A percentile compares a stretch with the other conserved stretches of the same genome.
These are phyloP conservation scores for Protomyces gravidus DNA, from an alignment of 1,139 yeast species.

Conservation along the genomic window DNA sequence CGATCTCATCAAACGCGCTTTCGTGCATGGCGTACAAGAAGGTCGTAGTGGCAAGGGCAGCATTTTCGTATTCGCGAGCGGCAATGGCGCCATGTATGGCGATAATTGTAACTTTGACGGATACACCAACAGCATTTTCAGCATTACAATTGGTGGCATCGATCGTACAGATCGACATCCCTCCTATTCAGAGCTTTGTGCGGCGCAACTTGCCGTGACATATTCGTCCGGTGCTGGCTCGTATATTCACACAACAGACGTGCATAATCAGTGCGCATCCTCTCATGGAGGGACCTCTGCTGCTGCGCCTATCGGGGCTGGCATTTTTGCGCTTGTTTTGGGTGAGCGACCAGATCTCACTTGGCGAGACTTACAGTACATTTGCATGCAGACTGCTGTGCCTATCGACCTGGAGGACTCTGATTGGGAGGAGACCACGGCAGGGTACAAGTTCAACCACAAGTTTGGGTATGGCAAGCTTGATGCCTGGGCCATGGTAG, in stretches of 20 bases:
- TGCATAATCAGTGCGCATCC: conserved; percentile 62
- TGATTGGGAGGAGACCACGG: conserved; percentile 49
- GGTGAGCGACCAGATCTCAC: conserved; percentile 76
- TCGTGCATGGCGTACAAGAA: conserved; percentile 74
- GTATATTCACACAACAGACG: conserved; percentile 86
- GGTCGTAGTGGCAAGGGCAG: conserved; percentile 84
- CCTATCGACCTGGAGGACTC: conserved; percentile 65
- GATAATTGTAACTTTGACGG: conserved; percentile 98
- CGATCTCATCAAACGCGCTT: conserved; percentile 67
- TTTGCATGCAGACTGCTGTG: conserved; percentile 69
- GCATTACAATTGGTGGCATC: conserved; percentile 92
- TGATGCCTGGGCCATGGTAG: conserved; percentile 75
- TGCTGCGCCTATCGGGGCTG: conserved; percentile 98
- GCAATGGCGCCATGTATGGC: conserved; percentile 78
- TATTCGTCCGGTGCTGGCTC: conserved; percentile 90
- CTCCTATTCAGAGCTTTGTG: conserved; percentile 81
- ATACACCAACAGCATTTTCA: conserved; percentile 90
- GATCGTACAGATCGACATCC: conserved; percentile 85
- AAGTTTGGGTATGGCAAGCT: conserved; percentile 89
- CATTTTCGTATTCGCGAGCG: conserved; percentile 90
- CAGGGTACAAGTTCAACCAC: conserved; percentile 70
- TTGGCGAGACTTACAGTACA: conserved; percentile 93
- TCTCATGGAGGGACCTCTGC: conserved; percentile 97
- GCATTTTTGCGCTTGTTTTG: conserved; percentile 75
- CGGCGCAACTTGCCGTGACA: conserved; percentile 94